Conservation (phyloP, 805 yeast genomes). For the Metschnikowia noctiluminum region DNA sequence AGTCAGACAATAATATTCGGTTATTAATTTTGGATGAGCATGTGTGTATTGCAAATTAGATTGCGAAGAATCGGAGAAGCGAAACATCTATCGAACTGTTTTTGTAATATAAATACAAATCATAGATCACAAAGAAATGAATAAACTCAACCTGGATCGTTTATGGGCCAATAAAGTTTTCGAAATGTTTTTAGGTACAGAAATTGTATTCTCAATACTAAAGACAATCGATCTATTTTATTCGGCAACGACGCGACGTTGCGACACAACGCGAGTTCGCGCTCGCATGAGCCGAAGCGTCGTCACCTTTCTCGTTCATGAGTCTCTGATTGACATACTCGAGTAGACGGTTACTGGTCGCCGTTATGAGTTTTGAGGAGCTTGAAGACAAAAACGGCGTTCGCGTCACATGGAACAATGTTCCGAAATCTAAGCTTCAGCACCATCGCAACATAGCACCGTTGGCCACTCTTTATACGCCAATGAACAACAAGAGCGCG, state of each 20-base stretch:
- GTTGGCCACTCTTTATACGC: slow-evolving; percentile 56
- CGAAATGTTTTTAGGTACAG: no score
- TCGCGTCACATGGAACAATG: slow-evolving; percentile 68
- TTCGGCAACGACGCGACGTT: not conserved
- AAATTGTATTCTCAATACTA: no score
- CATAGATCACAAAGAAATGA: no score
- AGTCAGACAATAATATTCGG: slow-evolving; percentile 39
- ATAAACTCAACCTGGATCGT: no score
- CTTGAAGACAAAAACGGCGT: slow-evolving; percentile 73
- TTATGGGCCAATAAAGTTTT: no score
- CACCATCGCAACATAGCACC: slow-evolving; percentile 53
- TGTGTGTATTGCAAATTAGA: not conserved
- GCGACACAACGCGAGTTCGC: not conserved
- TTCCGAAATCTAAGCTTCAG: slow-evolving; percentile 54
- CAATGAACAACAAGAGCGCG: slow-evolving; percentile 45
- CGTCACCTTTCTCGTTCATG: not conserved
- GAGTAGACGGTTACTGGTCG: no score
- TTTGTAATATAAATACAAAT: no score
- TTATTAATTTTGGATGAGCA: not conserved
- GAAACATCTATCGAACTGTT: no score
- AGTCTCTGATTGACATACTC: not conserved
- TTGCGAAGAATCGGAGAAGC: not conserved
- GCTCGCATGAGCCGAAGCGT: not conserved
- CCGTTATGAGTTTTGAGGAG: slow-evolving; percentile 45
- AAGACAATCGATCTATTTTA: not conserved